Conservation (phyloP, 2,329 filamentous ascomycete genomes). For the Penicillium sp. region DNA sequence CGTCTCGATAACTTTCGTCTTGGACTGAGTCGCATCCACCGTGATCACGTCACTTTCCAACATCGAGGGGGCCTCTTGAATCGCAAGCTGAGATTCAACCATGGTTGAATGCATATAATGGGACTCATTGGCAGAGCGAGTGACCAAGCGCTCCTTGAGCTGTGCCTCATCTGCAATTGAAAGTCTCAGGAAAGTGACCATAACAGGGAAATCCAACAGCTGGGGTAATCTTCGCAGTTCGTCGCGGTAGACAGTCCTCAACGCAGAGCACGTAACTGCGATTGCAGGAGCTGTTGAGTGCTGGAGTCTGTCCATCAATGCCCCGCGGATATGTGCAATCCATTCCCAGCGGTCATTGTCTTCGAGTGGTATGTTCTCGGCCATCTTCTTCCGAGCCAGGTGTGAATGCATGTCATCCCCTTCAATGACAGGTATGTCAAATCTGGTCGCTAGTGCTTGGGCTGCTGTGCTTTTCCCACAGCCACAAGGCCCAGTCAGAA, state of each 20-base stretch:
- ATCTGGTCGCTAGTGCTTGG: constrained; percentile 45
- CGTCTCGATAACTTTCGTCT: neutral
- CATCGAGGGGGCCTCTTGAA: constrained; percentile 47
- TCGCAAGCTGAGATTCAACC: constrained; percentile 55
- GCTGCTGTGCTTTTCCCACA: constrained; percentile 57
- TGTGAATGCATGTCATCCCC: constrained; percentile 56
- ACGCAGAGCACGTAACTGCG: constrained; percentile 56
- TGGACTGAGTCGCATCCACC: constrained; percentile 5
- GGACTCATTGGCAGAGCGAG: constrained; percentile 38
- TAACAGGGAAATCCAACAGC: constrained; percentile 23
- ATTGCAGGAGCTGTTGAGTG: constrained; percentile 30
- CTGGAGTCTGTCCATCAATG: constrained; percentile 22
- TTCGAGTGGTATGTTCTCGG: constrained; percentile 50
- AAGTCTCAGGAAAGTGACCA: constrained; percentile 42
- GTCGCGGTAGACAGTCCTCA: constrained; percentile 58
- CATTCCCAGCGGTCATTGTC: constrained; percentile 58
- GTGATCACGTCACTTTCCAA: constrained; percentile 32
- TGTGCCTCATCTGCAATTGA: constrained; percentile 31
- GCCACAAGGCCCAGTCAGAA: constrained; percentile 54
- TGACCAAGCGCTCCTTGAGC: constrained; percentile 48
- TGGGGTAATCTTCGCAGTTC: constrained; percentile 45
- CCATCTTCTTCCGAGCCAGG: constrained; percentile 55
- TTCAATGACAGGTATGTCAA: constrained; percentile 41
- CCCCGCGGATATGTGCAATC: constrained; percentile 37
- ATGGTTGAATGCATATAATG: constrained; percentile 59